These are phyloP conservation scores for Cyclostephanos invisitatus DNA, from an alignment of 108 stramenopile species.

Conservation along the genomic window DNA sequence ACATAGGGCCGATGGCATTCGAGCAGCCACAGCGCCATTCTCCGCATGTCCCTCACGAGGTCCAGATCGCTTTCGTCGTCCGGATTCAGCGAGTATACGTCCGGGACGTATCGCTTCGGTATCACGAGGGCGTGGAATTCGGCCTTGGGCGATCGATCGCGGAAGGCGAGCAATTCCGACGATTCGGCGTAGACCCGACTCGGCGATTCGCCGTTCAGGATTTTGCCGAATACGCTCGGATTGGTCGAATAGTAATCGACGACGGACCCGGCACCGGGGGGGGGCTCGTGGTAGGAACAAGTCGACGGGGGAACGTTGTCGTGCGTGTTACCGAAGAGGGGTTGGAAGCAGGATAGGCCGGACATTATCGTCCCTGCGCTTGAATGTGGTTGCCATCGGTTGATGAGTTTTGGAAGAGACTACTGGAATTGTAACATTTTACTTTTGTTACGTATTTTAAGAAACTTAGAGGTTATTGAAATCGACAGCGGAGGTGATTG, in stretches of 20 bases:
- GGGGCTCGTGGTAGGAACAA: conserved; percentile 24
- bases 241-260: conserved; percentile 54
- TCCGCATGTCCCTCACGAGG: conserved; percentile 56
- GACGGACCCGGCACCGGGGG: not conserved
- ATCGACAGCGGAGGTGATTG: no score
- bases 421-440: no score
- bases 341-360: conserved; percentile 9
- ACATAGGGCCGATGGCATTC: conserved; percentile 48
- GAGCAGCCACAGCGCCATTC: conserved; percentile 52
- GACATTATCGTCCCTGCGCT: not conserved
- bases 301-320: conserved; percentile 8
- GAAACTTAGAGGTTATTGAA: no score
- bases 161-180: conserved; percentile 56
- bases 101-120: conserved; percentile 57
- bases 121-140: conserved; percentile 69
- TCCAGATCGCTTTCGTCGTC: conserved; percentile 28
- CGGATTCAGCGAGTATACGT: conserved; percentile 32
- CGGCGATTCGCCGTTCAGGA: conserved; percentile 59
- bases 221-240: conserved; percentile 72
- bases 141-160: conserved; percentile 57
- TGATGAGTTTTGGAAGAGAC: no score
- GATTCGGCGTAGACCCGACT: conserved; percentile 44
- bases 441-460: no score
- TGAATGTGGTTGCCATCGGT: no score
- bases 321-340: not conserved